Evolutionary conservation across 208 protist species (phyloP).

Genomic region (Acanthamoeba triangularis): DNA sequence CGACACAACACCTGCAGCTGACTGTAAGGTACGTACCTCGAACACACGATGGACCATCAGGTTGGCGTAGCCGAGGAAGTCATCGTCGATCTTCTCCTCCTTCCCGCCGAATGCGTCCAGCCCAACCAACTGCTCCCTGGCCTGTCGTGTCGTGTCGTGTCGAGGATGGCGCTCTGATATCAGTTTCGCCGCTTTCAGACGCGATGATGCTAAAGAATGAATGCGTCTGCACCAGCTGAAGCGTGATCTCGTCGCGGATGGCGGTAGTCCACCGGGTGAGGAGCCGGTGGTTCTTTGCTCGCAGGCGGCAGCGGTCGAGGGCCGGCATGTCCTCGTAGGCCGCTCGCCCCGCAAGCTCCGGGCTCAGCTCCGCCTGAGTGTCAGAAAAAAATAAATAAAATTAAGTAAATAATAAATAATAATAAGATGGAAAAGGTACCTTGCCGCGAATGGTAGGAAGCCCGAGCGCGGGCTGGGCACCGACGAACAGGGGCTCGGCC

Average conservation of each 20-base stretch:
- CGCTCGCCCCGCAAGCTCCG: background rate
- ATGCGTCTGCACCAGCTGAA: background rate
- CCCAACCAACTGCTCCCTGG: background rate
- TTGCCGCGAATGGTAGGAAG: background rate
- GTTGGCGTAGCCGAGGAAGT: slow-evolving; percentile 30
- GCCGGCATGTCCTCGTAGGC: background rate
- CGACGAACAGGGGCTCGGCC: background rate
- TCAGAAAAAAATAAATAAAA: background rate
- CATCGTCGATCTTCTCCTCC: slow-evolving; percentile 22
- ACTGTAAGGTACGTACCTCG: background rate
- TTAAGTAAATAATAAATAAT: background rate
- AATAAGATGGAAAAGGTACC: background rate
- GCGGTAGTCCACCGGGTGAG: background rate
- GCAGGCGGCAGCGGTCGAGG: background rate
- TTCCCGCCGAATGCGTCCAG: background rate
- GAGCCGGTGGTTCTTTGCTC: background rate
- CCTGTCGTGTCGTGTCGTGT: background rate
- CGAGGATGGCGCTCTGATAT: background rate
- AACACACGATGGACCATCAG: slow-evolving; percentile 9
- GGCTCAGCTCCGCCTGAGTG: background rate
- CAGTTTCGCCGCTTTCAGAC: background rate
- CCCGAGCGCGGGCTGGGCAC: background rate
- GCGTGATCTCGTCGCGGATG: background rate
- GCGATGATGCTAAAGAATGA: background rate
- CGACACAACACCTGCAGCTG: background rate